Evolutionary conservation across 2,329 filamentous ascomycete genomes (phyloP).

Genomic region (Penicillium sp.): DNA sequence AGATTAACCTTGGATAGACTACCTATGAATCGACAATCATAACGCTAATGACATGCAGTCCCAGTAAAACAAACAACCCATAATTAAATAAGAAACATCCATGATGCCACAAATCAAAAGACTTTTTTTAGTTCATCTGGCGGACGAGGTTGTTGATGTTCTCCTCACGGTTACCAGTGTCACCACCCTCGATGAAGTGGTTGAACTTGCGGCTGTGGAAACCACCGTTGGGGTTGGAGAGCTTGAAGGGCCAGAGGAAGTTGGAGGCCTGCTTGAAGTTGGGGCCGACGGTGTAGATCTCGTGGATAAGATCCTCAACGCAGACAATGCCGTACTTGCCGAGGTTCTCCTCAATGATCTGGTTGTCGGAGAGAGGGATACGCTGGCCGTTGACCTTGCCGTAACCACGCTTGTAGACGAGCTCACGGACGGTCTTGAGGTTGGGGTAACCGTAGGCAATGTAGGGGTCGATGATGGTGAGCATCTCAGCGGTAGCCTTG

Average conservation of each 20-base stretch:
- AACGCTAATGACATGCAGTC: slow-evolving; percentile 31
- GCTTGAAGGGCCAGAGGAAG: slow-evolving; percentile 99
- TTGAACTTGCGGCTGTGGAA: slow-evolving; percentile 98
- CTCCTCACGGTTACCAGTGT: slow-evolving; percentile 97
- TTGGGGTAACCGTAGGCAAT: slow-evolving; percentile 99
- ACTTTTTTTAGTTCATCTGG: slow-evolving; percentile 84
- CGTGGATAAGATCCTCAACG: slow-evolving; percentile 98
- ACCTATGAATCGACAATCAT: slow-evolving; percentile 23
- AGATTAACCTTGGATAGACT: slow-evolving; percentile 24
- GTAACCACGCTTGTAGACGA: slow-evolving; percentile 99
- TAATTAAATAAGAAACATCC: slow-evolving; percentile 12
- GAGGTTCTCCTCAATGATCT: slow-evolving; percentile 93
- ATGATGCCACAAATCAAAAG: slow-evolving; percentile 8
- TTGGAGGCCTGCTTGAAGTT: slow-evolving; percentile 99
- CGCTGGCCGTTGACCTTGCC: slow-evolving; percentile 99
- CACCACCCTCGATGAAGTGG: slow-evolving; percentile 98
- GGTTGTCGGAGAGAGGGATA: slow-evolving; percentile 92
- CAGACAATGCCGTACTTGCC: slow-evolving; percentile 99
- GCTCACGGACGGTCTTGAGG: slow-evolving; percentile 98
- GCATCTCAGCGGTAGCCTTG: slow-evolving; percentile 96
- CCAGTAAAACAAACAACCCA: slow-evolving; percentile 32
- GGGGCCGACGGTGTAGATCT: slow-evolving; percentile 97
- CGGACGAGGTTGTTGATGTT: slow-evolving; percentile 94
- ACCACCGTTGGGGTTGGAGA: slow-evolving; percentile 94
- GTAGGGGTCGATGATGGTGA: slow-evolving; percentile 98